Base-by-base conservation (phyloP, 805 yeast species). In the Barnettozyma vustinii region DNA sequence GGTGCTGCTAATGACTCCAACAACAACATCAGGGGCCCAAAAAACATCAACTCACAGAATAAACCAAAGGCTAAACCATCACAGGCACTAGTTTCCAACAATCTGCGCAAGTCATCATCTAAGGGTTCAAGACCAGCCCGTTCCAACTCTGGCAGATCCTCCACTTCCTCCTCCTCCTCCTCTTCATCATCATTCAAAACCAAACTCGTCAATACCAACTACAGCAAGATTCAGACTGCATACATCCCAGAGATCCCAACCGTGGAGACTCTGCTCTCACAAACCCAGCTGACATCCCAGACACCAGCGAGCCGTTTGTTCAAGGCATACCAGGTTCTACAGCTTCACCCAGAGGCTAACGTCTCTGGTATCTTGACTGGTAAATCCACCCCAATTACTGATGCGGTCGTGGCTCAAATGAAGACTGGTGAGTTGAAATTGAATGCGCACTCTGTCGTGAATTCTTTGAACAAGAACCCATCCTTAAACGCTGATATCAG, bases 371-470 rank as follows among this genome's bases (percentile, higher is more conserved):
- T 58, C 16, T 26, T 61, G 9, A 54, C 49, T 5, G 63, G 62
- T 40, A 52, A 54, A 37, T 42, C 52, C 1, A 33, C 45, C 5
- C 21, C 35, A 20, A 40, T 40, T 19, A 40, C 45, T 9, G 46
- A 40, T 30, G 53, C 41, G 10, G 40, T 52, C 2, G 18, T 47
- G 18, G n/a, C 37, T n/a, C 40, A 56, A 30, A 33, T 57, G 53
- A 55, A 56, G 37, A 47, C 56, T 8, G 44, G 49, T 9, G 56
- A 53, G 16, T 43, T 60, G 44, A 54, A 51, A 44, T 35, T 47
- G 27, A 64, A 63, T 42, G 63, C 63, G 9, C 51, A 47, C 6
- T 52, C 62, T 37, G 67, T 59, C 4, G 48, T 56, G 18, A 60
- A 57, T 30, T 48, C 59, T 2, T 45, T 64, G 50, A 61, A 64